A percentile compares a stretch with the other conserved stretches of the same genome.
phyloP scores from a whole-genome alignment of 805 yeast species.

The Alloascoidea africana region DNA sequence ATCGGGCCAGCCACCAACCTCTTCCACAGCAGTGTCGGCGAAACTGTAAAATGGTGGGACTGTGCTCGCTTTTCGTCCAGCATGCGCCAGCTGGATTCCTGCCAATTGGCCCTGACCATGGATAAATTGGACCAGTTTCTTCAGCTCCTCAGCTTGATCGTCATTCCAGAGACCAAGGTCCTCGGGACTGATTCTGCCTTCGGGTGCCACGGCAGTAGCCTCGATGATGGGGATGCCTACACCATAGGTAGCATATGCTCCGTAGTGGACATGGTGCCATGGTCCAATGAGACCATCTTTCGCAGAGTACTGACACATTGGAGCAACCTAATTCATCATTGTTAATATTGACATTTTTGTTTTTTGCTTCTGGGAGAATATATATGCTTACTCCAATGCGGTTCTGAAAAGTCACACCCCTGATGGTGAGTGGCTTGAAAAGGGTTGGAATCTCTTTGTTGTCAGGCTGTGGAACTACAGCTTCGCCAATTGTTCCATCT shows the following conservation, averaged over 20 bases:
- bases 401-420: slow-evolving; percentile 26
- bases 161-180: slow-evolving; percentile 37
- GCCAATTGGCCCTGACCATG: slow-evolving; percentile 25
- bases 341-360: too few relatives aligned
- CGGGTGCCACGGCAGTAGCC: slow-evolving; percentile 24
- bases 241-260: slow-evolving; percentile 30
- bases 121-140: slow-evolving; percentile 23
- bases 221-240: slow-evolving; percentile 34
- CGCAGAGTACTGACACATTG: too few relatives aligned
- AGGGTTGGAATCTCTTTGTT: slow-evolving; percentile 19
- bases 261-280: too few relatives aligned
- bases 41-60: slow-evolving; percentile 17
- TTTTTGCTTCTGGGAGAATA: too few relatives aligned
- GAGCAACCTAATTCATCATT: too few relatives aligned
- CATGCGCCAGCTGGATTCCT: slow-evolving; percentile 41
- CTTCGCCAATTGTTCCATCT: too few relatives aligned
- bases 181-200: slow-evolving; percentile 27
- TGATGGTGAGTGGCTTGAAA: slow-evolving; percentile 28
- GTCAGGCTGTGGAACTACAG: too few relatives aligned
- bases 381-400: too few relatives aligned
- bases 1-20: too few relatives aligned
- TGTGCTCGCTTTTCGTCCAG: slow-evolving; percentile 33
- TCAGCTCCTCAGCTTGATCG: slow-evolving; percentile 27
- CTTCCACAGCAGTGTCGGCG: too few relatives aligned
- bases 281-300: too few relatives aligned